Evolutionary conservation across 352 stramenopile species (phyloP), one percentile per base, ranked within the genome.

Genomic region (Phytophthora sansomeana): DNA sequence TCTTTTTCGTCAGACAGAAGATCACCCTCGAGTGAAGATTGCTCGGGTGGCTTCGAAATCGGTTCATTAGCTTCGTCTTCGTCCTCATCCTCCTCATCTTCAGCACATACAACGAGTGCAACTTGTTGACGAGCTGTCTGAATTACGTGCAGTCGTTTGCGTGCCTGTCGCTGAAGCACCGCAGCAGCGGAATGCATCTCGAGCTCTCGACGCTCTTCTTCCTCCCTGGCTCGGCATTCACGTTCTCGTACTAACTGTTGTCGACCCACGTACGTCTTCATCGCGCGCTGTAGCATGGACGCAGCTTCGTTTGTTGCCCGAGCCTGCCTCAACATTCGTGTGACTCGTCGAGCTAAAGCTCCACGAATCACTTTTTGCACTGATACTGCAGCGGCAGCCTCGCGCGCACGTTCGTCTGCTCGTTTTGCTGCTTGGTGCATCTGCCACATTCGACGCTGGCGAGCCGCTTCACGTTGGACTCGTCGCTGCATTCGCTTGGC

Each of bases 311-410:
- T 44, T 24, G 69, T 48, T 30, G 39, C 33, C n/a, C 44, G 21
- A 19, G 50, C 41, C 30, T 69, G 44, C 59, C 63, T 50, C 38
- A 77, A 17, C 1, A 50, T 38, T 32, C 41, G 17, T 42, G 67
- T 48, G 0, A 48, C 9, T 19, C 53, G 58, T 1, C 78, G 56
- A 10, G 68, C 80, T 1, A 87, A 35, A 54, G 69, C 53, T 9
- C 80, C 84, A 41, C 81, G 74, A 32, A 69, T 36, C 21, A 71
- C 52, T 14, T 70, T 68, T 62, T 92, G 84, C 35, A 92, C 72
- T 1, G 56, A 29, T 1, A 68, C 39, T 2, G 80, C 84, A 9
- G 80, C 81, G 9, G 48, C 26, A 32, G 63, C 53, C n/a, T 92
- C 80, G 4, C 43, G 56, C 24, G 69, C 67, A 29, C 63, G 76